These are phyloP conservation scores for Metschnikowia amazonensis DNA, from an alignment of 805 yeast genomes.

Conservation along the genomic window DNA sequence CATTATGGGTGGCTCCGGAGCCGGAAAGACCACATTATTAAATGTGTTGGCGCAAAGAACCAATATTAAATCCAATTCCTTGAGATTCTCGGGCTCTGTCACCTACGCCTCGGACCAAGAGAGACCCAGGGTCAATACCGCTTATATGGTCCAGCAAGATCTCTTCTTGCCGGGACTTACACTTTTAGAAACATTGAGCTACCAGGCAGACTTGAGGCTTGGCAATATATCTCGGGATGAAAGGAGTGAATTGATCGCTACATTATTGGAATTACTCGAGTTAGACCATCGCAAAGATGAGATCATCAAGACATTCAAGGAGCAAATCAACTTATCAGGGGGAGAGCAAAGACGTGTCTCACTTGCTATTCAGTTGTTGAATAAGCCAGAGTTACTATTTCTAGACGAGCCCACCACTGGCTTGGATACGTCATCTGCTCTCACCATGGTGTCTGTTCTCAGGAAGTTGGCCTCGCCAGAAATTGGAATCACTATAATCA, in stretches of 20 bases:
- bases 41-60: slow-evolving; percentile 60
- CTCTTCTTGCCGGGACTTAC: slow-evolving; percentile 67
- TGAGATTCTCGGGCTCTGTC: slow-evolving; percentile 43
- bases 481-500: slow-evolving; percentile 66
- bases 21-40: slow-evolving; percentile 78
- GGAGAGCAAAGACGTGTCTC: slow-evolving; percentile 80
- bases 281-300: slow-evolving; percentile 61
- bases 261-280: slow-evolving; percentile 61
- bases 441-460: slow-evolving; percentile 56
- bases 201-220: slow-evolving; percentile 68
- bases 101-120: slow-evolving; percentile 22
- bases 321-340: slow-evolving; percentile 65
- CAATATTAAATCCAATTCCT: slow-evolving; percentile 35
- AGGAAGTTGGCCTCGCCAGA: slow-evolving; percentile 41
- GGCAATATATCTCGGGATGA: slow-evolving; percentile 45
- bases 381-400: slow-evolving; percentile 72
- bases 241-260: slow-evolving; percentile 49
- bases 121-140: slow-evolving; percentile 28
- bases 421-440: slow-evolving; percentile 74
- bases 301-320: slow-evolving; percentile 48
- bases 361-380: slow-evolving; percentile 70
- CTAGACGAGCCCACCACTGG: slow-evolving; percentile 91
- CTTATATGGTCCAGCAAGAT: slow-evolving; percentile 78
- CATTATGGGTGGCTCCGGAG: slow-evolving; percentile 83
- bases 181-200: slow-evolving; percentile 63